A percentile compares a stretch with the other conserved stretches of the same genome.
phyloP scores from a whole-genome alignment of 148 eudicot species.

The Chenopodium album region DNA sequence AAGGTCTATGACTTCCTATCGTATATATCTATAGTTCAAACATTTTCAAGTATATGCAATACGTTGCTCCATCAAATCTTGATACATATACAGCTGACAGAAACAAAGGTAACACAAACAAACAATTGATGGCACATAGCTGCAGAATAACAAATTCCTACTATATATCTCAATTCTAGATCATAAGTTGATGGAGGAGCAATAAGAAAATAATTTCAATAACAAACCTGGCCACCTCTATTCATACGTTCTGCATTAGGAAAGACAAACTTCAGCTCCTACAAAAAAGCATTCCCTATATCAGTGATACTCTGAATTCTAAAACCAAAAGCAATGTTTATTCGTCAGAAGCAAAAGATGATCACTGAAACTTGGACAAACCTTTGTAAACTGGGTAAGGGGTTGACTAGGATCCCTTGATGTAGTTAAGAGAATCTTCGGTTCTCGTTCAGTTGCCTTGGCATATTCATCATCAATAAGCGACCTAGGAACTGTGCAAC shows the following conservation, averaged over 20 bases:
- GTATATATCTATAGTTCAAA: background rate
- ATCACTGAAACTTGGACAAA: slow-evolving; percentile 21
- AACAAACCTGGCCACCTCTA: slow-evolving; percentile 92
- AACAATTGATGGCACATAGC: background rate
- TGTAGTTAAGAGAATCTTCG: slow-evolving; percentile 87
- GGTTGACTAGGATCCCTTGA: slow-evolving; percentile 97
- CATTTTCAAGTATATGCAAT: background rate
- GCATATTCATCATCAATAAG: slow-evolving; percentile 94
- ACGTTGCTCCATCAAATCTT: background rate
- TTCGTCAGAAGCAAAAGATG: background rate
- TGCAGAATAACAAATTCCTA: background rate
- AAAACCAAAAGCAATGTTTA: background rate
- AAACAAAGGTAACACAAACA: background rate
- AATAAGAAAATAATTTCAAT: background rate
- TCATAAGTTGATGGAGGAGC: background rate
- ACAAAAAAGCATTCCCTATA: slow-evolving; percentile 20
- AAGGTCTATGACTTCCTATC: background rate
- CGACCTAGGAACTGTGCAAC: slow-evolving; percentile 63
- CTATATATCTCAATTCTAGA: background rate
- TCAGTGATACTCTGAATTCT: background rate
- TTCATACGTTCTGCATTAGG: slow-evolving; percentile 91
- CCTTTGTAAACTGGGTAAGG: slow-evolving; percentile 89
- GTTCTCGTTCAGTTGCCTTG: slow-evolving; percentile 75
- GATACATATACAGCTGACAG: background rate
- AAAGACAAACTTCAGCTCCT: slow-evolving; percentile 91